Evolutionary conservation across 805 yeast genomes (phyloP).

Genomic region (Grigorovia humatica): DNA sequence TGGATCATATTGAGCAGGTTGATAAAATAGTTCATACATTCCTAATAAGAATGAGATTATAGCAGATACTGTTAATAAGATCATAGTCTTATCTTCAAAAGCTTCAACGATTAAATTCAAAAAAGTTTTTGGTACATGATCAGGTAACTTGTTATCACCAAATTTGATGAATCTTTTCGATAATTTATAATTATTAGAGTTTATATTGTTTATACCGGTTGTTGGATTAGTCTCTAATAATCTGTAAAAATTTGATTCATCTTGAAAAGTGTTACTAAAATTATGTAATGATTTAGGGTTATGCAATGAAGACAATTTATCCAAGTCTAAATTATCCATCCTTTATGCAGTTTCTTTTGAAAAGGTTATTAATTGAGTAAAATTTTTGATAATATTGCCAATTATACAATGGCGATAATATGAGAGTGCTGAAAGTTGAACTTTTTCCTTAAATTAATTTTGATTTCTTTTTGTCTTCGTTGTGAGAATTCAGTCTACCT

Average conservation of each 20-base stretch:
- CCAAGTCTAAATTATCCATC: not conserved
- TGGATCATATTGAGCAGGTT: constrained; percentile 63
- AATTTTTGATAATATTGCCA: too few relatives aligned
- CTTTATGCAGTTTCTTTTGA: not conserved
- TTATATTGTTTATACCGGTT: not conserved
- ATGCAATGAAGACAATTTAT: constrained; percentile 20
- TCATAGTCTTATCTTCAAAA: constrained; percentile 80
- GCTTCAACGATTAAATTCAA: constrained; percentile 67
- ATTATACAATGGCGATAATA: too few relatives aligned
- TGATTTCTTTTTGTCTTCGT: too few relatives aligned
- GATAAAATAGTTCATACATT: constrained; percentile 83
- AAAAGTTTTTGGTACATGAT: constrained; percentile 57
- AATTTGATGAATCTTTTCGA: constrained; percentile 30
- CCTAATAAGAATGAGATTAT: constrained; percentile 83
- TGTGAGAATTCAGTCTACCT: too few relatives aligned
- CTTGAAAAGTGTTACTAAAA: constrained; percentile 17
- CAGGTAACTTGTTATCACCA: constrained; percentile 68
- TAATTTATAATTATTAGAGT: constrained; percentile 1
- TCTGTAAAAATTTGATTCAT: constrained; percentile 13
- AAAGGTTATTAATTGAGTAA: not conserved
- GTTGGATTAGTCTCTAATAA: constrained; percentile 12
- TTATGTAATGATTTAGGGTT: constrained; percentile 25
- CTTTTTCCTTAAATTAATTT: too few relatives aligned
- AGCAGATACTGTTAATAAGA: constrained; percentile 78
- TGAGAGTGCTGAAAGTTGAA: too few relatives aligned